A percentile compares a stretch with the other conserved stretches of the same genome.
phyloP scores from a whole-genome alignment of 2,329 filamentous ascomycete genomes.

The Lachnum nothofagi region DNA sequence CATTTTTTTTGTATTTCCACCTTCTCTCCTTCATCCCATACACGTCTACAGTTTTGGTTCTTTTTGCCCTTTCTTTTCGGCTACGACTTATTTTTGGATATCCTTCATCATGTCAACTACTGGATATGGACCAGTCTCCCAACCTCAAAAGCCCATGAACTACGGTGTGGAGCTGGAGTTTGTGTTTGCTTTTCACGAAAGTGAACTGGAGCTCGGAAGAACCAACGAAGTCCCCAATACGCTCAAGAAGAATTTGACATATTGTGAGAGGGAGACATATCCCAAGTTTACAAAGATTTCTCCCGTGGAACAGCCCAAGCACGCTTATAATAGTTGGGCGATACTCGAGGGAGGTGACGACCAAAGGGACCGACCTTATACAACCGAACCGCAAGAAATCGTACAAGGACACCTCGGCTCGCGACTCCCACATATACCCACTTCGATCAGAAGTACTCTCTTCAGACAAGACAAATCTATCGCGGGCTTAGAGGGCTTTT shows the following conservation, averaged over 20 bases:
- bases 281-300: conserved; percentile 3
- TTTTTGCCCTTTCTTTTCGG: too few relatives aligned
- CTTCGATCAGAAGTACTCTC: conserved; percentile 3
- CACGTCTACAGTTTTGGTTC: too few relatives aligned
- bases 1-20: not conserved
- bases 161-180: conserved; percentile 27
- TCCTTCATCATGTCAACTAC: too few relatives aligned
- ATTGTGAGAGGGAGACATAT: conserved; percentile 9
- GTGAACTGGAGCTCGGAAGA: conserved; percentile 11
- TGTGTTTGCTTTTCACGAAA: conserved; percentile 23
- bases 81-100: not conserved
- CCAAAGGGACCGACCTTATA: conserved; percentile 7
- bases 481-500: conserved; percentile 7
- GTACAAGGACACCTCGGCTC: conserved; percentile 8
- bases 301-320: conserved; percentile 3
- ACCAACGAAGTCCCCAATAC: not conserved
- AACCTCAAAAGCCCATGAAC: not conserved
- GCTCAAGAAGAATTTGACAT: conserved; percentile 11
- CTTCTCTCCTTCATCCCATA: too few relatives aligned
- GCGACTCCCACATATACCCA: conserved; percentile 1
- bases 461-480: not conserved
- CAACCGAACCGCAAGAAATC: conserved; percentile 17
- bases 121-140: too few relatives aligned
- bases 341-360: not conserved
- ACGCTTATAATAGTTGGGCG: conserved; percentile 23